phyloP scores from a whole-genome alignment of 2,329 filamentous ascomycete genomes.

The Plectosphaerella plurivora region DNA sequence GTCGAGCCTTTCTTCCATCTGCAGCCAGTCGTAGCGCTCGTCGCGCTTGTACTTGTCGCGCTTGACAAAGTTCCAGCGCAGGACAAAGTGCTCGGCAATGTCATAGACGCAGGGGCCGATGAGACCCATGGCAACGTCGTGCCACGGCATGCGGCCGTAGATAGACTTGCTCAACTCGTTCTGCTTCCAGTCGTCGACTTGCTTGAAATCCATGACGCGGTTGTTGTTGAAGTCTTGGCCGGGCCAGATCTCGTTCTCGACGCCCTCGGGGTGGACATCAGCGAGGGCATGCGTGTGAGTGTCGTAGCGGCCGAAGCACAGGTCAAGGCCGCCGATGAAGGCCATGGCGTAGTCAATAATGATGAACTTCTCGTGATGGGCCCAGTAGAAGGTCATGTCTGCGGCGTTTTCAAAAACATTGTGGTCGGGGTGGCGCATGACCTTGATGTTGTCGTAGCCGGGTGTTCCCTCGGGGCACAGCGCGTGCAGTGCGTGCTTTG shows the following conservation, averaged over 20 bases:
- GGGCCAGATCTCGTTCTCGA: slow-evolving; percentile 82
- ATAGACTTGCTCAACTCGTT: slow-evolving; percentile 91
- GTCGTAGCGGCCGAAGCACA: slow-evolving; percentile 97
- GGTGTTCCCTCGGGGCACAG: slow-evolving; percentile 78
- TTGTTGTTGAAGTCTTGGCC: slow-evolving; percentile 99
- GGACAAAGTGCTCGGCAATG: slow-evolving; percentile 90
- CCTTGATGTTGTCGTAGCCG: slow-evolving; percentile 81
- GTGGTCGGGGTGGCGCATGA: slow-evolving; percentile 92
- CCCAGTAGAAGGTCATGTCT: slow-evolving; percentile 97
- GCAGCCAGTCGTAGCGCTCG: slow-evolving; percentile 77
- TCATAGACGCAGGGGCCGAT: slow-evolving; percentile 87
- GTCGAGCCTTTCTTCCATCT: slow-evolving; percentile 69
- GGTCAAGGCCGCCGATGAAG: slow-evolving; percentile 89
- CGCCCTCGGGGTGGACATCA: slow-evolving; percentile 81
- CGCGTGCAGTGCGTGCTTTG: slow-evolving; percentile 76
- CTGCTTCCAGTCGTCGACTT: slow-evolving; percentile 84
- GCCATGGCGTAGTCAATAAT: slow-evolving; percentile 88
- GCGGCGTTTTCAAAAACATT: slow-evolving; percentile 90
- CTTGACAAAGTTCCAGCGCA: slow-evolving; percentile 96
- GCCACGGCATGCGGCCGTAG: slow-evolving; percentile 96
- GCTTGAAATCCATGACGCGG: slow-evolving; percentile 90
- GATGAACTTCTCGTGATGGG: slow-evolving; percentile 96
- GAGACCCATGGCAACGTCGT: slow-evolving; percentile 91
- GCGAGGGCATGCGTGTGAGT: slow-evolving; percentile 77
- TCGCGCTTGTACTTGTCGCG: slow-evolving; percentile 97